A percentile compares a stretch with the other conserved stretches of the same genome.
phyloP scores from a whole-genome alignment of 148 eudicot species.

The Vaccinium macrocarpon region DNA sequence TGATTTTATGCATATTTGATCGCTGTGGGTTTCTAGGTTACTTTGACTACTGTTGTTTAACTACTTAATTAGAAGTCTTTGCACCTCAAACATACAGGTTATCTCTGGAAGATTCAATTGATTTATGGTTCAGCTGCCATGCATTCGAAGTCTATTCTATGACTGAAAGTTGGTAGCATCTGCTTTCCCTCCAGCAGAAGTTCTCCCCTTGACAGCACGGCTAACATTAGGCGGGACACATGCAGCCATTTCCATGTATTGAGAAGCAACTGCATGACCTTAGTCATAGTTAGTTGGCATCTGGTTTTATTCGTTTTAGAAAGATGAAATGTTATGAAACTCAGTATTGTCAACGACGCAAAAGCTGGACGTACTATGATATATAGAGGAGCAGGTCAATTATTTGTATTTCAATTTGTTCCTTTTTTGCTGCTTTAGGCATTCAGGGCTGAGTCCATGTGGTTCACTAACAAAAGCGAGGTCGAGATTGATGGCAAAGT shows the following conservation, averaged over 20 bases:
- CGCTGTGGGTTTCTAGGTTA: not conserved
- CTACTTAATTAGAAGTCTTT: slow-evolving; percentile 2
- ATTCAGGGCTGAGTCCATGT: not conserved
- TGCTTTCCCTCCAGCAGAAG: not conserved
- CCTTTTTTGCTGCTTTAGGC: not conserved
- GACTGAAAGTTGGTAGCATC: slow-evolving; percentile 3
- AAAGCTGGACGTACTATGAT: not conserved
- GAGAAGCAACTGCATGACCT: not conserved
- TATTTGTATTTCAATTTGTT: not conserved
- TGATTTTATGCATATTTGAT: slow-evolving; percentile 4
- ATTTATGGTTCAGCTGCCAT: slow-evolving; percentile 1
- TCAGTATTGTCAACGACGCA: not conserved
- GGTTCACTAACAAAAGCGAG: not conserved
- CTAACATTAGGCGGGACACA: not conserved
- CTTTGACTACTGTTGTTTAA: not conserved
- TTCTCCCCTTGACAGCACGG: not conserved
- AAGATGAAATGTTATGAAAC: not conserved
- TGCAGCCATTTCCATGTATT: not conserved
- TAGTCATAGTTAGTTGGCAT: not conserved
- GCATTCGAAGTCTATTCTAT: not conserved
- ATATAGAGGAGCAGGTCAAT: not conserved
- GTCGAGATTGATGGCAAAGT: not conserved
- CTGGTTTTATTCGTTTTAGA: not conserved
- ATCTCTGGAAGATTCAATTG: slow-evolving; percentile 24
- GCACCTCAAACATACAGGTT: slow-evolving; percentile 27